Base-by-base conservation (phyloP, 768 basidiomycete genomes). In the Leccinum subtestaceum region DNA sequence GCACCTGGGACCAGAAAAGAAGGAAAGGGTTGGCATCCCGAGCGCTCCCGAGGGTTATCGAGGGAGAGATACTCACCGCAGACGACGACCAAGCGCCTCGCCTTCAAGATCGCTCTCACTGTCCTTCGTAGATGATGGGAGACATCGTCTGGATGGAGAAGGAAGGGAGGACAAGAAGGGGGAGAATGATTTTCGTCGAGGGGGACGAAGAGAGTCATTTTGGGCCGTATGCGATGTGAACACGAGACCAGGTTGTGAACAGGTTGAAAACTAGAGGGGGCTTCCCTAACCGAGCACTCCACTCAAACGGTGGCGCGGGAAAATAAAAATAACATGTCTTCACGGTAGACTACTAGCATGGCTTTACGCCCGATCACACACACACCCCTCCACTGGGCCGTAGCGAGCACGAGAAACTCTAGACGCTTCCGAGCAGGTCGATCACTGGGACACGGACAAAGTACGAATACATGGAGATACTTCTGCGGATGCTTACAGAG, bases 71-170 rank as follows among this genome's bases (percentile, higher is more conserved):
- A 82, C 87, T 67, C 58, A 91, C 92, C 93, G 70, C 87, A 91
- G 56, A 95, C 84, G 64, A 94, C 86, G n/a, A 93, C 90, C 67
- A 95, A 81, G 53, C 89, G 82, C 72, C 82, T 88, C 8, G 93
- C 89, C 74, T 89, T 91, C 67, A 89, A 70, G 61, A 93, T 85
- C 31, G 89, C 78, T 66, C 82, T 85, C 58, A 88, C 74, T 15
- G 81, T 80, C 62, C 79, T 83, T 54, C 77, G 72, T 36, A 87
- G 67, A 55, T 88, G 83, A 38, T 74, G 68, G 31, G 61, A 65
- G 15, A 77, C 77, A 63, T 86, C 77, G 23, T 73, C 57, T n/a
- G 85, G 67, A 31, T 75, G 75, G 11, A 77, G 65, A 48, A 89
- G 74, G 68, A 88, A 89, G 1, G 85, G 62, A 4, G 87, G 87